Conservation (phyloP, 306 rosid genomes). For the Quercus aquifolioides region DNA sequence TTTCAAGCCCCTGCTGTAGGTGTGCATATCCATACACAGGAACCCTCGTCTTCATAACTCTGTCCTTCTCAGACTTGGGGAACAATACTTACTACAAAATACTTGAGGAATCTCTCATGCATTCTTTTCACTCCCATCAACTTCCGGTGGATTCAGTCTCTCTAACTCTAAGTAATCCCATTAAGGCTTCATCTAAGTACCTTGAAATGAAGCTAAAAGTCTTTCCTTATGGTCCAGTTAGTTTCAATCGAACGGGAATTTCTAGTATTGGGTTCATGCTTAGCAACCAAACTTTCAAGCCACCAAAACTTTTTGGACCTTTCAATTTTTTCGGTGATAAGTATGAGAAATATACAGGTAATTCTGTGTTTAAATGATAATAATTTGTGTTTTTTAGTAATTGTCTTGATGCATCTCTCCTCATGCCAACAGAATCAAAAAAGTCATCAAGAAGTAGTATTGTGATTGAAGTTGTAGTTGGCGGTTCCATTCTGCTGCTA, state of each 20-base stretch:
- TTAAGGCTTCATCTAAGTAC: constrained; percentile 3
- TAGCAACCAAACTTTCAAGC: constrained; percentile 34
- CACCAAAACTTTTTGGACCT: constrained; percentile 27
- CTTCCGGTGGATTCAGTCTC: background rate
- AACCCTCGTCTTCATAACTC: constrained; percentile 25
- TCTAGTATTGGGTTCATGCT: constrained; percentile 19
- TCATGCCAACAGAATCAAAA: background rate
- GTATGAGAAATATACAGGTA: too few relatives aligned
- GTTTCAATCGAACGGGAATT: constrained; percentile 19
- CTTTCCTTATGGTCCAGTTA: constrained; percentile 19
- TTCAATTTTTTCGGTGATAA: too few relatives aligned
- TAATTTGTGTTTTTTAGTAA: too few relatives aligned
- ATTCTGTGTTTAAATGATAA: background rate
- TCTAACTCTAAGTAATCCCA: too few relatives aligned
- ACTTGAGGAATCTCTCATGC: background rate
- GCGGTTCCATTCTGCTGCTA: too few relatives aligned
- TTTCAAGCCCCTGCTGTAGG: background rate
- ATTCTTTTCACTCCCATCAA: background rate
- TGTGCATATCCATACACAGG: constrained; percentile 16
- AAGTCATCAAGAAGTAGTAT: too few relatives aligned
- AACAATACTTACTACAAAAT: background rate
- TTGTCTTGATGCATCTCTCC: background rate
- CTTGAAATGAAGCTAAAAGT: constrained; percentile 14
- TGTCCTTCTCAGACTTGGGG: background rate
- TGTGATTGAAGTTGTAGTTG: too few relatives aligned